Conservation (phyloP, 2,329 filamentous ascomycete species). For the Aureobasidium mangrovei region DNA sequence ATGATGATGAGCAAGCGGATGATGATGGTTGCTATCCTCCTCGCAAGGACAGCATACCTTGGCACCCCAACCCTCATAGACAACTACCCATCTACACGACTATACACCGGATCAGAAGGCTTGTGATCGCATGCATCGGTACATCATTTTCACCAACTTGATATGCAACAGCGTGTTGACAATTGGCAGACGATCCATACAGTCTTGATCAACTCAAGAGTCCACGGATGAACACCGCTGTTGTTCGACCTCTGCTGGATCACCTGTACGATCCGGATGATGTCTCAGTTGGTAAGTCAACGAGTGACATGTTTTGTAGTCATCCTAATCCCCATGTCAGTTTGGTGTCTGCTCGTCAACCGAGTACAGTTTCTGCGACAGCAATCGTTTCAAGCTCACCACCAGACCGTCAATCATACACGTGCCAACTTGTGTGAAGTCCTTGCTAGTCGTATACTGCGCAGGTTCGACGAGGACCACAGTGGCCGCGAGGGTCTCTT, state of each 20-base stretch:
- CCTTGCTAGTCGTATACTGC: slow-evolving; percentile 66
- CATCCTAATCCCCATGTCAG: slow-evolving; percentile 30
- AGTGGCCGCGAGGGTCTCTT: slow-evolving; percentile 62
- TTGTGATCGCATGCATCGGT: slow-evolving; percentile 41
- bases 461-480: slow-evolving; percentile 71
- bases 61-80: slow-evolving; percentile 47
- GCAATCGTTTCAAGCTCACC: slow-evolving; percentile 64
- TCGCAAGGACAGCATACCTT: slow-evolving; percentile 30
- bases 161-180: neutral
- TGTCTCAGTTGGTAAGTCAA: slow-evolving; percentile 58
- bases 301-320: neutral
- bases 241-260: slow-evolving; percentile 75
- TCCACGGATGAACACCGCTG: slow-evolving; percentile 70
- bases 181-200: slow-evolving; percentile 48
- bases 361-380: slow-evolving; percentile 70
- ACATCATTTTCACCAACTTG: neutral
- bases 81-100: slow-evolving; percentile 66
- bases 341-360: slow-evolving; percentile 79
- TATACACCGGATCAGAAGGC: slow-evolving; percentile 51
- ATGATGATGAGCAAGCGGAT: slow-evolving; percentile 37
- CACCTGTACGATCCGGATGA: slow-evolving; percentile 71
- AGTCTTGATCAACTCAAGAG: slow-evolving; percentile 70
- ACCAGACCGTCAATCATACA: slow-evolving; percentile 73
- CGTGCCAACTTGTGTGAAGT: slow-evolving; percentile 71
- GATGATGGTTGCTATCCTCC: slow-evolving; percentile 38